Base-by-base conservation (phyloP, 306 rosid genomes). In the Abrus pulchellus region DNA sequence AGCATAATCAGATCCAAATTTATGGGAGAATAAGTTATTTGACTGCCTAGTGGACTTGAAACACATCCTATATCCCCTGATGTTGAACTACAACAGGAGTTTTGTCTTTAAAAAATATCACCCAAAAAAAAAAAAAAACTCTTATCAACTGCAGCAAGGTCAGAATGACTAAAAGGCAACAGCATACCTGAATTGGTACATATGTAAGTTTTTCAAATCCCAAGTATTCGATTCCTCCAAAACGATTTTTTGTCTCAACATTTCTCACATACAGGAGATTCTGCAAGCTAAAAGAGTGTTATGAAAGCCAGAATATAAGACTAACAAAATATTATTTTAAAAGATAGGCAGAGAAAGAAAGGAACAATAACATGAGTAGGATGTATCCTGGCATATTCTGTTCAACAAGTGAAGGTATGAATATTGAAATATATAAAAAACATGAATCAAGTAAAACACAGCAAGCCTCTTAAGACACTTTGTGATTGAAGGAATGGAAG, bases 141-240 rank as follows among this genome's bases (percentile, higher is more conserved):
- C 20, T 20, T 20, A 20, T 20, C 20, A 20, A 20, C 20, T 20
- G 20, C 20, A 20, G 20, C 14, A 57, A 73, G 32, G 43, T 14
- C 44, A 63, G 67, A 43, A 60, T 71, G 49, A 82, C 68, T 56
- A 20, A 14, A 13, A n/a, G 75, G 72, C 34, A 12, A 7, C 10
- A 8, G 83, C 81, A 75, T 88, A 90, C 99, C 97, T 91, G 98
- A 77, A 93, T 90, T 59, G 99, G 99, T 33, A 91, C 94, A 76
- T 84, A 91, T 41, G 99, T 91, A 76, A 95, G 97, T 47, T 91
- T 93, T 86, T 93, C 98, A 81, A 95, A 95, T 76, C 97, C 98
- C 14, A 93, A 89, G 83, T 91, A 95, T 36, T 79, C 80, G 30
- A 73, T 63, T 40, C 99, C 99, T 78, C 99, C 99, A 83, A 89